Conservation (phyloP, 345 rosid genomes). For the Sonneratia caseolaris region DNA sequence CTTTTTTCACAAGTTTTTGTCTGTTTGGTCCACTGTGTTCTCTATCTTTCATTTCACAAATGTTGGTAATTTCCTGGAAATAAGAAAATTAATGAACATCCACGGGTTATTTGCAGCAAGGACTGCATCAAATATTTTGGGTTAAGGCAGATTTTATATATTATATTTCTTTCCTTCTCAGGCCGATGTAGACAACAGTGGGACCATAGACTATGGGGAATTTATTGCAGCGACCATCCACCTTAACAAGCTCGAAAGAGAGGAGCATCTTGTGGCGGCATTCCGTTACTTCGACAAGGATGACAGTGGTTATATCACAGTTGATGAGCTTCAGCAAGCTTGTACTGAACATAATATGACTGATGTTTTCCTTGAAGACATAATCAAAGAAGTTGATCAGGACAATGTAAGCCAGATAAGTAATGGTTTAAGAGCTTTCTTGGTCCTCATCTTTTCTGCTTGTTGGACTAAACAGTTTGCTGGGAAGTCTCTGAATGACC, state of each 20-base stretch:
- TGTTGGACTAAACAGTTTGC: background rate
- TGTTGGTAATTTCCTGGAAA: background rate
- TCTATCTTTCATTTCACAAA: background rate
- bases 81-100: too few relatives aligned
- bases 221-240: slow-evolving; percentile 96
- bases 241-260: slow-evolving; percentile 87
- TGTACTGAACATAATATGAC: slow-evolving; percentile 83
- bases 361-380: slow-evolving; percentile 79
- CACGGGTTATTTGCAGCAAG: too few relatives aligned
- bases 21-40: background rate
- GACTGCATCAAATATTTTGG: too few relatives aligned
- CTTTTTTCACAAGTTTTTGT: background rate
- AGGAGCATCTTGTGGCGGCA: slow-evolving; percentile 95
- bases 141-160: background rate
- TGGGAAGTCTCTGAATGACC: background rate
- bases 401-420: slow-evolving; percentile 61
- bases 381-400: slow-evolving; percentile 89
- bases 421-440: background rate
- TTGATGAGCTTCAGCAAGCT: slow-evolving; percentile 94
- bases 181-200: slow-evolving; percentile 98
- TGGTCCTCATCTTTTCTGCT: background rate
- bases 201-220: slow-evolving; percentile 92
- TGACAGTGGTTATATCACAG: slow-evolving; percentile 88
- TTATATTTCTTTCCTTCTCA: slow-evolving; percentile 22
- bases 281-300: slow-evolving; percentile 94